Evolutionary conservation across 164 flowering plant genomes (phyloP), one percentile per base, ranked within the genome.

Genomic region (Liquidambar formosana): DNA sequence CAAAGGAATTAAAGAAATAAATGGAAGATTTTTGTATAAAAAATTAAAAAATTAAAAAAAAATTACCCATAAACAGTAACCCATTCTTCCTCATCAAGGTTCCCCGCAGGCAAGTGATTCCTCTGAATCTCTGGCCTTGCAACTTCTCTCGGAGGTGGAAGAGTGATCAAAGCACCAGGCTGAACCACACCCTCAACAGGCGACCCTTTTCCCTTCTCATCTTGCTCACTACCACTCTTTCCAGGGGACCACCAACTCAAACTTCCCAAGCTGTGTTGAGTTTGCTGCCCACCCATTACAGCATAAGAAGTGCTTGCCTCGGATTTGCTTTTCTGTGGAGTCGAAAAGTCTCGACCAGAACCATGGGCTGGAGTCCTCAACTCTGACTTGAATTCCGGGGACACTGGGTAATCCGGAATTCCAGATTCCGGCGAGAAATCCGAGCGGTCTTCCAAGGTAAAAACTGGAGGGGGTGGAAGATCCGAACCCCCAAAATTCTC

Each of bases 11-110:
- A 22, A 53, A 19, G 22, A n/a, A 22, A 53, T 19, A 14, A 18
- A 53, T 19, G 10, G 16, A n/a, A 10, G 10, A 48, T 19, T 2
- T 12, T 4, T 57, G 11, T 57, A 67, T 19, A 45, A 10, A 53
- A 19, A n/a, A n/a, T n/a, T 6, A 38, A 41, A 38, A 26, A 18
- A 12, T 15, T 25, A 25, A 62, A 66, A 68, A 10, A 66, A 66
- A n/a, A n/a, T n/a, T 88, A 96, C 97, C 99, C 99, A 77, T 85
- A 96, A 72, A 91, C 96, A 64, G 99, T 96, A 65, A 91, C 93
- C 98, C 99, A 96, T 67, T 89, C 96, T 73, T 92, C 96, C 75
- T 90, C 97, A 45, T 86, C 87, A 25, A 88, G 78, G 57, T 77
- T 79, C 38, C 83, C 91, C 0, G 77, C 77, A 47, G 93, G 90